Percentiles rank a stretch among this genome's conserved stretches.
Evolutionary conservation across 257 asterid species (phyloP).

Genomic region (Capsicum chinense): DNA sequence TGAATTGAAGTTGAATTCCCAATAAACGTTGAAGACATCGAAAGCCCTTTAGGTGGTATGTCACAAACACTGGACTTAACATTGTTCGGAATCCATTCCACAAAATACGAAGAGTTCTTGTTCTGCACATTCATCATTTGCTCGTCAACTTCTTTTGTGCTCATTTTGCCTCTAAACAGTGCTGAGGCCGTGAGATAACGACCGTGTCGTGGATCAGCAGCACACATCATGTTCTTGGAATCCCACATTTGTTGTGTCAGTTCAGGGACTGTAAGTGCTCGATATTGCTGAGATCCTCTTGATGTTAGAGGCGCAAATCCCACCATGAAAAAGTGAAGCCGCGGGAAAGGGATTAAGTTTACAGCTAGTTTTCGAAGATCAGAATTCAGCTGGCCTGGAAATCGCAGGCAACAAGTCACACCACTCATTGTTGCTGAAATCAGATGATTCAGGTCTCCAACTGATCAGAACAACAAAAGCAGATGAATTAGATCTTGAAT

Average conservation of each 20-base stretch:
- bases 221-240: conserved; percentile 45
- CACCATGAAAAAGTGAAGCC: conserved; percentile 45
- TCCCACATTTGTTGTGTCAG: conserved; percentile 46
- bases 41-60: conserved; percentile 39
- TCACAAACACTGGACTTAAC: conserved; percentile 45
- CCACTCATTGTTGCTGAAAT: conserved; percentile 46
- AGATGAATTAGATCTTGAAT: not conserved
- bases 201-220: conserved; percentile 43
- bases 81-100: conserved; percentile 44
- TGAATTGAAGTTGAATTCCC: conserved; percentile 44
- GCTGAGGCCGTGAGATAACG: conserved; percentile 43
- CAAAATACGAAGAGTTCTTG: conserved; percentile 42
- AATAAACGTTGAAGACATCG: conserved; percentile 40
- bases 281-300: conserved; percentile 42
- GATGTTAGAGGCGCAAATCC: conserved; percentile 45
- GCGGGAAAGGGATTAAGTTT: conserved; percentile 40
- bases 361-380: conserved; percentile 42
- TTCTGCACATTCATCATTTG: conserved; percentile 37
- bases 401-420: conserved; percentile 40
- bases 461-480: conserved; percentile 29
- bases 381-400: conserved; percentile 43
- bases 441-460: conserved; percentile 44
- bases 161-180: conserved; percentile 42
- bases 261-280: conserved; percentile 40
- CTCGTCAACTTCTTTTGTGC: conserved; percentile 26